phyloP scores from a whole-genome alignment of 2,329 filamentous ascomycete species.

The Albophoma yamanashiensis region DNA sequence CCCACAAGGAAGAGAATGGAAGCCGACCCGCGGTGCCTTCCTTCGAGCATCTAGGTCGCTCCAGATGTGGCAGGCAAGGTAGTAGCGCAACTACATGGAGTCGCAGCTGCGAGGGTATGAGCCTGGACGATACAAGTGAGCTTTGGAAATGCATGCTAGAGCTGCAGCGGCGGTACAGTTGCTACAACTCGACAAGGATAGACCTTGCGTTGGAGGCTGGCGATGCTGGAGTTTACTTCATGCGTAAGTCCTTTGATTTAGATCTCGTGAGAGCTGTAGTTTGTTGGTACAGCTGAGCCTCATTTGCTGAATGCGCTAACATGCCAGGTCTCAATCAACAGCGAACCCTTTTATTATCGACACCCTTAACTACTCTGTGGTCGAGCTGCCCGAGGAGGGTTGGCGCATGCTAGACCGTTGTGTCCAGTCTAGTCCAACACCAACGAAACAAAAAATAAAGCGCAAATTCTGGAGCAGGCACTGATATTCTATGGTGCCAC shows the following conservation, averaged over 20 bases:
- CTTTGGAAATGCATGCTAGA: slow-evolving; percentile 39
- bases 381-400: slow-evolving; percentile 24
- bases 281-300: no score
- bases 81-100: slow-evolving; percentile 9
- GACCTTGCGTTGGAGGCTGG: slow-evolving; percentile 32
- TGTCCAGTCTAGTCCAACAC: slow-evolving; percentile 5
- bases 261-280: background rate
- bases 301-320: background rate
- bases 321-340: slow-evolving; percentile 3
- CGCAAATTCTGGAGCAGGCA: slow-evolving; percentile 15
- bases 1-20: background rate
- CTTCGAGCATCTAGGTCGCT: slow-evolving; percentile 5
- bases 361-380: slow-evolving; percentile 25
- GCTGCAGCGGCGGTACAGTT: slow-evolving; percentile 33
- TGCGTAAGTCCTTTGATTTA: slow-evolving; percentile 22
- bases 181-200: slow-evolving; percentile 38
- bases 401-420: slow-evolving; percentile 22
- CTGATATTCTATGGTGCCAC: background rate
- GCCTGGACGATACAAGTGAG: slow-evolving; percentile 25
- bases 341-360: slow-evolving; percentile 30
- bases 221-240: slow-evolving; percentile 25
- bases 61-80: slow-evolving; percentile 5
- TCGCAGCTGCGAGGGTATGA: slow-evolving; percentile 21
- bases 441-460: slow-evolving; percentile 9
- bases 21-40: background rate